phyloP scores from a whole-genome alignment of 2,329 filamentous ascomycete species.

The Pochonia chlamydosporia region DNA sequence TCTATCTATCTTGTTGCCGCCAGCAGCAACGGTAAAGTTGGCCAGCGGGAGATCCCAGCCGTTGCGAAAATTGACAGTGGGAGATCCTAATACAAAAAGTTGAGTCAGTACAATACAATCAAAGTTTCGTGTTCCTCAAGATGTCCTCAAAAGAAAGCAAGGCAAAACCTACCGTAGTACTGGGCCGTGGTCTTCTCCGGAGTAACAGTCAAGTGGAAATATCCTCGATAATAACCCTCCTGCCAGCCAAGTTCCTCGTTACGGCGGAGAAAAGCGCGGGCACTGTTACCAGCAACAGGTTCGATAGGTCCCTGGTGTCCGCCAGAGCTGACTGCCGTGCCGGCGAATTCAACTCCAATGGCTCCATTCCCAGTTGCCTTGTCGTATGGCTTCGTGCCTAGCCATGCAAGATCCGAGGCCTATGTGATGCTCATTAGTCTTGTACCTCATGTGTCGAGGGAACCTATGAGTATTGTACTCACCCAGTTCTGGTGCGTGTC shows the following conservation, averaged over 20 bases:
- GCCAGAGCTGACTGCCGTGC: constrained; percentile 58
- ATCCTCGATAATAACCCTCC: constrained; percentile 68
- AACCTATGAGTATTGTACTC: background rate
- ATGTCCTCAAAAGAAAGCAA: background rate
- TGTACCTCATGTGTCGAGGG: too few relatives aligned
- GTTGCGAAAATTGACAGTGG: constrained; percentile 54
- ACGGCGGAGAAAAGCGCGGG: constrained; percentile 34
- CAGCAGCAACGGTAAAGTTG: constrained; percentile 61
- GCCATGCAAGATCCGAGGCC: constrained; percentile 49
- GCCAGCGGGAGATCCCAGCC: constrained; percentile 60
- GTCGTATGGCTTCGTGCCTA: constrained; percentile 48
- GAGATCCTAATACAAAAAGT: constrained; percentile 29
- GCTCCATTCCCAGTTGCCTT: constrained; percentile 45
- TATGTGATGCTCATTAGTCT: background rate
- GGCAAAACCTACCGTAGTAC: constrained; percentile 49
- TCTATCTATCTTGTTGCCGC: constrained; percentile 50
- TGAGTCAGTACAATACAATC: background rate
- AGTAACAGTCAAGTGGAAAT: constrained; percentile 58
- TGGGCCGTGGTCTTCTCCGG: constrained; percentile 53
- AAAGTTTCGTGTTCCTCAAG: background rate
- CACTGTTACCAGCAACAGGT: constrained; percentile 42
- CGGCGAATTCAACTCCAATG: constrained; percentile 60
- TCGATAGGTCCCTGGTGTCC: constrained; percentile 54
- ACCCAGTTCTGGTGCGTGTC: constrained; percentile 66
- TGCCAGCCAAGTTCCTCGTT: constrained; percentile 68